These are phyloP conservation scores for Lanmaoa rubissima DNA, from an alignment of 768 basidiomycete species.

Conservation along the genomic window DNA sequence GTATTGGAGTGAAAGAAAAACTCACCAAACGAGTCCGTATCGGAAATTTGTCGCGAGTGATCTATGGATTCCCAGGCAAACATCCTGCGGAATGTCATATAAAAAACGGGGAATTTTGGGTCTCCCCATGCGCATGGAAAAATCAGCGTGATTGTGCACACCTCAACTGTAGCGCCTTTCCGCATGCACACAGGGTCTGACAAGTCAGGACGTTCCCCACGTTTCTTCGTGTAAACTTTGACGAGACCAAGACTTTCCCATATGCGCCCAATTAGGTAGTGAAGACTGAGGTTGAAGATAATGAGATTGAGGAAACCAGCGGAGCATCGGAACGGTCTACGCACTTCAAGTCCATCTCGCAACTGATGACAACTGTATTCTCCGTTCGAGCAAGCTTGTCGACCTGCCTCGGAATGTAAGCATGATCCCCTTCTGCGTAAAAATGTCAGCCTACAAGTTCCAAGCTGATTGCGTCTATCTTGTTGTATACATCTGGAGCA, in stretches of 20 bases:
- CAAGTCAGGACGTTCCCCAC: constrained; percentile 92
- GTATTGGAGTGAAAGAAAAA: constrained; percentile 1
- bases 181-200: constrained; percentile 88
- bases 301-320: not conserved
- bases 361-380: constrained; percentile 91
- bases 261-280: constrained; percentile 71
- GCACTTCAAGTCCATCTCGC: constrained; percentile 91
- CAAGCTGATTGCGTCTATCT: constrained; percentile 85
- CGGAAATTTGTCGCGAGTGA: constrained; percentile 89
- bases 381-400: constrained; percentile 81
- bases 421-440: not conserved
- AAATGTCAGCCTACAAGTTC: constrained; percentile 44
- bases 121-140: not conserved
- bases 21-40: constrained; percentile 91
- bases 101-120: not conserved
- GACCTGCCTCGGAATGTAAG: constrained; percentile 36
- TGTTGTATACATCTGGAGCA: constrained; percentile 88
- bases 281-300: constrained; percentile 44
- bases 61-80: constrained; percentile 91
- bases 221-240: constrained; percentile 96
- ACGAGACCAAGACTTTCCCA: constrained; percentile 80
- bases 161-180: constrained; percentile 92
- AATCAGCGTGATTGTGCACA: constrained; percentile 23
- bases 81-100: constrained; percentile 46
- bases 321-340: constrained; percentile 12